A percentile compares a stretch with the other conserved stretches of the same genome.
These are phyloP conservation scores for Plasmodium gonderi DNA, from an alignment of 169 alveolate species.

Conservation along the genomic window DNA sequence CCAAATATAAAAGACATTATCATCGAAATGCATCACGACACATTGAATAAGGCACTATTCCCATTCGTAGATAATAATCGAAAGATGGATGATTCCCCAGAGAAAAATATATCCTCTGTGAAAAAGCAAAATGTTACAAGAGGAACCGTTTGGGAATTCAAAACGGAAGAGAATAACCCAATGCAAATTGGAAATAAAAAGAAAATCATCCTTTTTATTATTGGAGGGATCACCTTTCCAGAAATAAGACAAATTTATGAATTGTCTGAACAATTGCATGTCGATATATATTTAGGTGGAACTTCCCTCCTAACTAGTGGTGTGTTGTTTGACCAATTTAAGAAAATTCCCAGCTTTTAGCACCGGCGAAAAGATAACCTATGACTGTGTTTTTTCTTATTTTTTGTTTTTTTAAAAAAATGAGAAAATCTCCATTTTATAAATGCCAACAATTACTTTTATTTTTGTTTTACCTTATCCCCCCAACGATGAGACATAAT, in stretches of 20 bases:
- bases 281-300: constrained; percentile 88
- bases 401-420: too few relatives aligned
- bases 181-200: constrained; percentile 34
- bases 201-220: constrained; percentile 79
- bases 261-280: constrained; percentile 72
- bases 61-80: constrained; percentile 20
- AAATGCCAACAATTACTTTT: too few relatives aligned
- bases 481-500: too few relatives aligned
- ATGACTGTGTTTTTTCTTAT: background rate
- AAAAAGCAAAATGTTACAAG: constrained; percentile 44
- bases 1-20: constrained; percentile 68
- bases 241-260: constrained; percentile 84
- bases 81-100: background rate
- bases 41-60: constrained; percentile 14
- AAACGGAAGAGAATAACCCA: constrained; percentile 12
- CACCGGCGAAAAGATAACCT: background rate
- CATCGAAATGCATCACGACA: constrained; percentile 31
- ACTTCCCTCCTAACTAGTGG: constrained; percentile 62
- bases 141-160: constrained; percentile 34
- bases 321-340: constrained; percentile 26
- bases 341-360: background rate
- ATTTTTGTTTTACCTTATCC: too few relatives aligned
- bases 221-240: constrained; percentile 87
- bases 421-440: too few relatives aligned
- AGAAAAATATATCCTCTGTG: background rate